These are phyloP conservation scores for Fusarium sp. DNA, from an alignment of 2,329 filamentous ascomycete genomes.

Conservation along the genomic window DNA sequence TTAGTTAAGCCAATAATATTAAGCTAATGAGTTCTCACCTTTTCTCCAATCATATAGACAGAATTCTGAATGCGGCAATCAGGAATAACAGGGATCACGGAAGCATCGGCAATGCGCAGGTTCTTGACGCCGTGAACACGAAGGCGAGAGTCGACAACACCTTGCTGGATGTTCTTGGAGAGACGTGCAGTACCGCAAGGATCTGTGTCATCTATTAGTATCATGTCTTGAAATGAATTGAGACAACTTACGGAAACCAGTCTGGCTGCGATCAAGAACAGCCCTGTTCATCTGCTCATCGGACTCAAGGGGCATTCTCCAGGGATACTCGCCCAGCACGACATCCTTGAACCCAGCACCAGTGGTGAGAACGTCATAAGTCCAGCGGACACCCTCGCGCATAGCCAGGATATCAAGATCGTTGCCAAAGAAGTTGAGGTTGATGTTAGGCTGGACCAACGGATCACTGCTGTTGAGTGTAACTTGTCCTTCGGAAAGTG, in stretches of 20 bases:
- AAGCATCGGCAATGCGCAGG: constrained; percentile 66
- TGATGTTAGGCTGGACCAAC: constrained; percentile 67
- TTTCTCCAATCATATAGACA: constrained; percentile 71
- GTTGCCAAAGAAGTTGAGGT: constrained; percentile 69
- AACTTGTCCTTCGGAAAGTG: constrained; percentile 62
- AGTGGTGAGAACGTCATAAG: constrained; percentile 67
- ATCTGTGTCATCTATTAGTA: constrained; percentile 38
- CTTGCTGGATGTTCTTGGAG: constrained; percentile 57
- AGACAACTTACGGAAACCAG: constrained; percentile 56
- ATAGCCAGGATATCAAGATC: constrained; percentile 67
- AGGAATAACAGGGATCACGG: constrained; percentile 65
- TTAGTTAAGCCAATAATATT: fast-evolving
- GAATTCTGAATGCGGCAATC: constrained; percentile 69
- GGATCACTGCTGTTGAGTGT: constrained; percentile 67
- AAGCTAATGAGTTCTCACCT: constrained; percentile 39
- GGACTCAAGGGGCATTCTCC: constrained; percentile 66
- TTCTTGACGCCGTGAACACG: constrained; percentile 65
- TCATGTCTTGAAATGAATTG: fast-evolving
- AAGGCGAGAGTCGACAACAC: constrained; percentile 63
- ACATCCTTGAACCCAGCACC: constrained; percentile 68
- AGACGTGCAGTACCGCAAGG: constrained; percentile 67
- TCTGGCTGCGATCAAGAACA: constrained; percentile 69
- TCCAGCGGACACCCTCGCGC: constrained; percentile 66
- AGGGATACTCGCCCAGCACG: constrained; percentile 66
- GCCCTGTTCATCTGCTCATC: constrained; percentile 67